Evolutionary conservation across 1,139 yeast species (phyloP).

Genomic region (Protomyces arabidopsidicola): DNA sequence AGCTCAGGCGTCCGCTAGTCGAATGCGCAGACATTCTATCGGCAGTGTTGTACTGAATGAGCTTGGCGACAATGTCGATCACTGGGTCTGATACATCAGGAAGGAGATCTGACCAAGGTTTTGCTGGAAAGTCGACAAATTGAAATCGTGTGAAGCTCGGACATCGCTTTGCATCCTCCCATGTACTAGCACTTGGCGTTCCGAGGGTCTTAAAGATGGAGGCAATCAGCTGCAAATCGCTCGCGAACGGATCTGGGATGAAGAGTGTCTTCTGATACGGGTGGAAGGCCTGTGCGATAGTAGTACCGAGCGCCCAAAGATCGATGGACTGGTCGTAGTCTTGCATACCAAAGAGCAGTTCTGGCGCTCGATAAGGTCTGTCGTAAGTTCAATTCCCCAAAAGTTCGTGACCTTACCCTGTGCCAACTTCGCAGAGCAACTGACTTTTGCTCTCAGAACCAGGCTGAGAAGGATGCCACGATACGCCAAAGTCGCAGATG

Average conservation of each 20-base stretch:
- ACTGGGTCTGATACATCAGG: slow-evolving; percentile 1
- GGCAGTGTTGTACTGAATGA: slow-evolving; percentile 7
- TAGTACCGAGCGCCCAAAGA: slow-evolving; percentile 18
- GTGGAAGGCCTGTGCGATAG: slow-evolving; percentile 8
- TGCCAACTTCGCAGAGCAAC: slow-evolving; percentile 3
- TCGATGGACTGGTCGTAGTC: slow-evolving; percentile 11
- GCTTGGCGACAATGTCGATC: neutral
- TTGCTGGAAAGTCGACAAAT: slow-evolving; percentile 2
- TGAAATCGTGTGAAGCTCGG: slow-evolving; percentile 1
- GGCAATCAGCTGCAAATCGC: slow-evolving; percentile 15
- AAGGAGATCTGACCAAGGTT: slow-evolving; percentile 6
- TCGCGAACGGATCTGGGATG: neutral
- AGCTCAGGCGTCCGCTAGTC: neutral
- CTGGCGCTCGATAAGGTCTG: slow-evolving; percentile 18
- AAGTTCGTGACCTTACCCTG: slow-evolving; percentile 3
- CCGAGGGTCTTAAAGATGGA: slow-evolving; percentile 15
- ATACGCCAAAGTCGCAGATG: slow-evolving; percentile 14
- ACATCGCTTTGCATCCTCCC: slow-evolving; percentile 10
- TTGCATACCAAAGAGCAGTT: slow-evolving; percentile 9
- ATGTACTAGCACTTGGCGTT: slow-evolving; percentile 7
- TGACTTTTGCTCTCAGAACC: neutral
- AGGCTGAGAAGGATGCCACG: neutral
- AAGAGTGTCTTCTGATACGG: slow-evolving; percentile 9
- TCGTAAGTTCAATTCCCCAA: neutral
- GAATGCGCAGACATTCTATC: neutral